Percentiles rank a stretch among this genome's conserved stretches.
Conservation (phyloP, 2,329 filamentous ascomycete genomes). For the Trichoderma harzianum region DNA sequence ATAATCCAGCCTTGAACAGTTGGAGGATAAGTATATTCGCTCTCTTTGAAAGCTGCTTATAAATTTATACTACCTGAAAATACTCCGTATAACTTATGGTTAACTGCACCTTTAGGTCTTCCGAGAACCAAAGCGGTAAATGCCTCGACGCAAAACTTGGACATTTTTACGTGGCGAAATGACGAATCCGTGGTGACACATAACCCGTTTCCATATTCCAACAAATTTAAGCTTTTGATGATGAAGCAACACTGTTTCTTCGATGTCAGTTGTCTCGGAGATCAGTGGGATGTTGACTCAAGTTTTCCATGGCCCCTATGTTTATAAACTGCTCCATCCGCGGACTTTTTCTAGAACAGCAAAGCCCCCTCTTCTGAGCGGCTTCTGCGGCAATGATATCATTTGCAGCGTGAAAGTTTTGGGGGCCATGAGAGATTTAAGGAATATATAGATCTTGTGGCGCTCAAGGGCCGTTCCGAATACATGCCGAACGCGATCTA, state of each 20-base stretch:
- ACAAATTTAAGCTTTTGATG: background rate
- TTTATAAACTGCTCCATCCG: background rate
- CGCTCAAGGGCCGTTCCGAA: background rate
- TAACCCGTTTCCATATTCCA: background rate
- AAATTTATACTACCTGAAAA: too few species aligned
- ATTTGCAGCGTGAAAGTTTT: background rate
- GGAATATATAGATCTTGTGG: background rate
- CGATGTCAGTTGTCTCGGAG: background rate
- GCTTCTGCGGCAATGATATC: background rate
- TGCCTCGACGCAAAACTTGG: background rate
- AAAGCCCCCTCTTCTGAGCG: background rate
- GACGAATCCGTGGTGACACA: background rate
- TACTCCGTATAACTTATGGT: too few species aligned
- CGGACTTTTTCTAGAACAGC: background rate
- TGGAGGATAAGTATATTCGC: too few species aligned
- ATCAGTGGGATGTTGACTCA: background rate
- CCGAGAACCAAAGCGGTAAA: too few species aligned
- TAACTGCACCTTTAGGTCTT: too few species aligned
- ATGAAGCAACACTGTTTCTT: background rate
- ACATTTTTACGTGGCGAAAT: background rate
- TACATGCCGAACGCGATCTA: background rate
- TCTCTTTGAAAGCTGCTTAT: background rate
- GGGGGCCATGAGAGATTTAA: background rate
- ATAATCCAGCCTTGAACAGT: too few species aligned
- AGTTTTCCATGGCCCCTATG: background rate